phyloP scores from a whole-genome alignment of 148 eudicot species.

The Pouteria glomerata region DNA sequence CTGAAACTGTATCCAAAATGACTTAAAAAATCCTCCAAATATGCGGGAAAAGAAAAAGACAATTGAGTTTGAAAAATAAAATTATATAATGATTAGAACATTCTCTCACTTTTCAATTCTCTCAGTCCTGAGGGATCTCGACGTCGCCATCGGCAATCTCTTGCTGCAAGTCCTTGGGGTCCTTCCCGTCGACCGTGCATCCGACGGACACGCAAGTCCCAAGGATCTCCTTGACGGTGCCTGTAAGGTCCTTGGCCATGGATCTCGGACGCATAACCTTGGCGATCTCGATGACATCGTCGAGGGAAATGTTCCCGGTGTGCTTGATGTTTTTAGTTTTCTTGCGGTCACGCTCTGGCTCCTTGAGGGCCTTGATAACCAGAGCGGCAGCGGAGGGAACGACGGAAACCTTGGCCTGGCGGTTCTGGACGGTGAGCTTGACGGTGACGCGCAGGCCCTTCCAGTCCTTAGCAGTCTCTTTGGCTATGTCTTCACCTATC shows the following conservation, averaged over 20 bases:
- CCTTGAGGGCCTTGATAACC: slow-evolving; percentile 29
- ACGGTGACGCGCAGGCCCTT: slow-evolving; percentile 32
- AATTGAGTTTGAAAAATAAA: neutral
- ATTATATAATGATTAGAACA: neutral
- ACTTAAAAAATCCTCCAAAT: neutral
- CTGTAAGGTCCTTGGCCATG: slow-evolving; percentile 27
- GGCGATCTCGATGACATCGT: slow-evolving; percentile 31
- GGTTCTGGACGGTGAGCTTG: slow-evolving; percentile 33
- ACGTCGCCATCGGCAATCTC: slow-evolving; percentile 25
- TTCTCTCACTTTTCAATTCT: neutral
- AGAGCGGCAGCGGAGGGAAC: slow-evolving; percentile 34
- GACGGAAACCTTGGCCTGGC: slow-evolving; percentile 32
- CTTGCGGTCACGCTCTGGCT: slow-evolving; percentile 34
- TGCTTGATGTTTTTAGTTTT: slow-evolving; percentile 33
- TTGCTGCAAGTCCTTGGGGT: slow-evolving; percentile 32
- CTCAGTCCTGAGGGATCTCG: slow-evolving; percentile 24
- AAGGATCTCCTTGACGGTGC: slow-evolving; percentile 29
- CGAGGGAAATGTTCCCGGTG: slow-evolving; percentile 26
- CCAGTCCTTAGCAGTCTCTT: slow-evolving; percentile 37
- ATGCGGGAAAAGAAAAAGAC: neutral
- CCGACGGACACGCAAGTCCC: slow-evolving; percentile 32
- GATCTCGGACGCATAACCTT: slow-evolving; percentile 26
- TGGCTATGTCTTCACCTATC: slow-evolving; percentile 40
- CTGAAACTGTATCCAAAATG: slow-evolving; percentile 1
- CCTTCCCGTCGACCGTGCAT: slow-evolving; percentile 31